Evolutionary conservation across 345 rosid genomes (phyloP).

Genomic region (Fremontodendron californicum): DNA sequence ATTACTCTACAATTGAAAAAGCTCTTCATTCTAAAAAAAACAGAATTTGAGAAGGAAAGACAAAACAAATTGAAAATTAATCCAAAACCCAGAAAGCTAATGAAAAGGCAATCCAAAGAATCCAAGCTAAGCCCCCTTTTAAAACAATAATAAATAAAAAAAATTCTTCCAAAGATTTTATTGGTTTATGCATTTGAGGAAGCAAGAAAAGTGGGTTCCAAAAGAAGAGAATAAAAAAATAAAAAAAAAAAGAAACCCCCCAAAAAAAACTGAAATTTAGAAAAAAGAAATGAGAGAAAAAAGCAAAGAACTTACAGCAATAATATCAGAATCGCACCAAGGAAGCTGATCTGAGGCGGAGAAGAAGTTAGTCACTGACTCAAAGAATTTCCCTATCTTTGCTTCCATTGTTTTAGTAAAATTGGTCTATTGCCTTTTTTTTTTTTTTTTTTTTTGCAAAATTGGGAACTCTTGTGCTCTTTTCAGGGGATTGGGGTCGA

Average conservation of each 20-base stretch:
- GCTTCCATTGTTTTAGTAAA: conserved; percentile 35
- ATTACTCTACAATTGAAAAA: not conserved
- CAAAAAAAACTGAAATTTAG: not conserved
- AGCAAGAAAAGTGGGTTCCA: not conserved
- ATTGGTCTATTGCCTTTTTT: not conserved
- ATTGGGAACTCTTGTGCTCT: not conserved
- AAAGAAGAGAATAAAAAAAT: not conserved
- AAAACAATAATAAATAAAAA: not conserved
- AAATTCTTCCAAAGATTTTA: not conserved
- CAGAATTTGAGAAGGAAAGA: not conserved
- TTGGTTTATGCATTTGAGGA: not conserved
- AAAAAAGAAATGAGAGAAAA: not conserved
- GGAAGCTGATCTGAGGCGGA: conserved; percentile 66
- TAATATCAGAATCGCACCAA: conserved; percentile 68
- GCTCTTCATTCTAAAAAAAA: not conserved
- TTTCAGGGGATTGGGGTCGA: not conserved
- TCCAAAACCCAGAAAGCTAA: not conserved
- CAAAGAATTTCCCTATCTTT: conserved; percentile 39
- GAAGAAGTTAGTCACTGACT: conserved; percentile 54
- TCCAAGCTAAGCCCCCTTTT: not conserved
- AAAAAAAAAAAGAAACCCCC: too few species aligned
- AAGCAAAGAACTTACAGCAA: conserved; percentile 34
- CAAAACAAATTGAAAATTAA: not conserved
- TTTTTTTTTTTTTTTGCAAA: not conserved
- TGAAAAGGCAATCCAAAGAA: not conserved